A percentile compares a stretch with the other conserved stretches of the same genome.
Evolutionary conservation across 257 asterid species (phyloP).

Genomic region (Avicennia marina): DNA sequence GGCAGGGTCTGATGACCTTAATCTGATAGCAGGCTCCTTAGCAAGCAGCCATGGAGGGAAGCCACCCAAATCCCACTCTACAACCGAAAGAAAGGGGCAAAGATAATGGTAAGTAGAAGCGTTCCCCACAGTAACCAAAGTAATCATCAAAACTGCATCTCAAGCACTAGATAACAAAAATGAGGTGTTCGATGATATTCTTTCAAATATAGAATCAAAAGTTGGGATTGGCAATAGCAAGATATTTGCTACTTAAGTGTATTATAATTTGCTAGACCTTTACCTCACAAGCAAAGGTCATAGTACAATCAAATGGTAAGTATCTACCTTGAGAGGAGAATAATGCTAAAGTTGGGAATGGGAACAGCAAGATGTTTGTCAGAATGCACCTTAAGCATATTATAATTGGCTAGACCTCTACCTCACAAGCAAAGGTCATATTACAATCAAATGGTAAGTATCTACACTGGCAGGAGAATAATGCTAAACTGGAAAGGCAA

Average conservation of each 20-base stretch:
- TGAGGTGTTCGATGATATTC: not conserved
- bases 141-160: not conserved
- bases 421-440: not conserved
- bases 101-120: not conserved
- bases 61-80: constrained; percentile 99
- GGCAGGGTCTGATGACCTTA: constrained; percentile 87
- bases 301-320: too few species aligned
- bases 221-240: too few species aligned
- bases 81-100: constrained; percentile 16
- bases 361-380: too few species aligned
- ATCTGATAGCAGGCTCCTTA: constrained; percentile 63
- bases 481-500: not conserved
- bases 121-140: too few species aligned
- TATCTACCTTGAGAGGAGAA: too few species aligned
- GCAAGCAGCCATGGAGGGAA: constrained; percentile 95
- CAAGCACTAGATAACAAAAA: not conserved
- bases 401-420: not conserved
- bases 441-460: not conserved
- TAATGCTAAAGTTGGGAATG: not conserved
- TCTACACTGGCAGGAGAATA: not conserved
- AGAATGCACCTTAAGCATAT: too few species aligned
- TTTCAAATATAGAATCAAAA: not conserved
- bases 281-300: not conserved
- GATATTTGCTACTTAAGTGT: too few species aligned
- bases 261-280: not conserved